phyloP scores from a whole-genome alignment of 176 grass and related monocot genomes.

The Lolium perenne region DNA sequence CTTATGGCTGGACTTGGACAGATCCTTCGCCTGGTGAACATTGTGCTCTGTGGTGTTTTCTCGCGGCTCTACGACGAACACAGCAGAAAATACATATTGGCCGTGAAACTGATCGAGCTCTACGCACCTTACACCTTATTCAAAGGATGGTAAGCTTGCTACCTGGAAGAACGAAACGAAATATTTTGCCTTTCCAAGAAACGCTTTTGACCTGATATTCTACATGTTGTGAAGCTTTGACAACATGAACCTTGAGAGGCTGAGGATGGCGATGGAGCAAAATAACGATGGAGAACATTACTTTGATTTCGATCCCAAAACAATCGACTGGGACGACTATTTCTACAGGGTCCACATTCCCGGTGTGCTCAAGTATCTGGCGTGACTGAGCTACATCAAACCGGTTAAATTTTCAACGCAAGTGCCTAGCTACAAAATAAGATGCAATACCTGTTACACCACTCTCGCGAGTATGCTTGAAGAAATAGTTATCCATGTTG shows the following conservation, averaged over 20 bases:
- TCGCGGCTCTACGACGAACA: not conserved
- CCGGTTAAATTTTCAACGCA: not conserved
- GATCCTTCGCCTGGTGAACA: not conserved
- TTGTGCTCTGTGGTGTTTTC: not conserved
- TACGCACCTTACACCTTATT: constrained; percentile 60
- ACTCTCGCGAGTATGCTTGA: not conserved
- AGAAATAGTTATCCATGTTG: too few relatives aligned
- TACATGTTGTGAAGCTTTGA: not conserved
- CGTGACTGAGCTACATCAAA: not conserved
- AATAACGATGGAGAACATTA: not conserved
- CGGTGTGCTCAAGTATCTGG: not conserved
- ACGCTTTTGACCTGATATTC: not conserved
- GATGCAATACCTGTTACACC: not conserved
- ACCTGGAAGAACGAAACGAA: not conserved
- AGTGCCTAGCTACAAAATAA: not conserved
- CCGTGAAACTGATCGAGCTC: constrained; percentile 51
- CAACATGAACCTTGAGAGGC: not conserved
- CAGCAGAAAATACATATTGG: constrained; percentile 35
- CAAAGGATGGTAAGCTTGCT: constrained; percentile 39
- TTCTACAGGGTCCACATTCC: constrained; percentile 12
- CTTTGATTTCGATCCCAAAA: constrained; percentile 9
- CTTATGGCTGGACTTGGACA: not conserved
- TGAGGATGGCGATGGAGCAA: not conserved
- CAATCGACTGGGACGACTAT: constrained; percentile 8
- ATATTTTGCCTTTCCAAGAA: not conserved